Conservation (phyloP, 2,329 filamentous ascomycete genomes). For the Alternaria brassicae region DNA sequence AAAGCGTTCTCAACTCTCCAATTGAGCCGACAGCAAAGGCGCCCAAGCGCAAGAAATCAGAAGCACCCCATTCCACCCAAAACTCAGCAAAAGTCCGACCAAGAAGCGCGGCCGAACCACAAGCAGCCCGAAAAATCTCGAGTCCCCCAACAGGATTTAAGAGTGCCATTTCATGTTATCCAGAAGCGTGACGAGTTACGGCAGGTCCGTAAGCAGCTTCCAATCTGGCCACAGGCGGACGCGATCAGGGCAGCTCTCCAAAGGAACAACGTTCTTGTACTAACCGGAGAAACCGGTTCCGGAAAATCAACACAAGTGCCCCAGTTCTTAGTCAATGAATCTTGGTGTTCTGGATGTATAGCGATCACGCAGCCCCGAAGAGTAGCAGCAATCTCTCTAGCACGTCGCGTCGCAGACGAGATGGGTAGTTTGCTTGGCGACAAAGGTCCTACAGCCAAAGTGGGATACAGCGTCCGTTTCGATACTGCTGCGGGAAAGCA, state of each 20-base stretch:
- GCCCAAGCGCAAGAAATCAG: conserved; percentile 8
- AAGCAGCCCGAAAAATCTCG: conserved; percentile 7
- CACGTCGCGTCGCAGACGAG: conserved; percentile 85
- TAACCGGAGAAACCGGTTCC: conserved; percentile 93
- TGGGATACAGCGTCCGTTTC: conserved; percentile 95
- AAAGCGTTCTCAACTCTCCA: neutral
- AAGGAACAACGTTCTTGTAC: conserved; percentile 75
- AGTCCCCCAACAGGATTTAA: conserved; percentile 12
- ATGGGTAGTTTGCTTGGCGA: conserved; percentile 70
- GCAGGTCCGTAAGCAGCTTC: conserved; percentile 69
- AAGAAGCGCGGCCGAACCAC: conserved; percentile 2
- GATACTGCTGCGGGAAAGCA: conserved; percentile 83
- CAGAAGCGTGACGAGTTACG: conserved; percentile 58
- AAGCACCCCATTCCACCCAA: neutral
- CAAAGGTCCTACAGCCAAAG: conserved; percentile 66
- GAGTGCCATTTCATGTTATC: conserved; percentile 34
- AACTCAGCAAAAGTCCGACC: conserved; percentile 1
- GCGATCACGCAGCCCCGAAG: conserved; percentile 93
- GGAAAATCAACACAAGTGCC: conserved; percentile 97
- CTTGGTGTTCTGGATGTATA: conserved; percentile 81
- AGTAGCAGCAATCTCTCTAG: conserved; percentile 91
- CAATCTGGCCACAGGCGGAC: conserved; percentile 78
- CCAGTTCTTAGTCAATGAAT: conserved; percentile 80
- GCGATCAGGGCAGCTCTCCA: conserved; percentile 71
- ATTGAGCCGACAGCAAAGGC: neutral